Base-by-base conservation (phyloP, 768 basidiomycete genomes). In the Amanita thiersii region DNA sequence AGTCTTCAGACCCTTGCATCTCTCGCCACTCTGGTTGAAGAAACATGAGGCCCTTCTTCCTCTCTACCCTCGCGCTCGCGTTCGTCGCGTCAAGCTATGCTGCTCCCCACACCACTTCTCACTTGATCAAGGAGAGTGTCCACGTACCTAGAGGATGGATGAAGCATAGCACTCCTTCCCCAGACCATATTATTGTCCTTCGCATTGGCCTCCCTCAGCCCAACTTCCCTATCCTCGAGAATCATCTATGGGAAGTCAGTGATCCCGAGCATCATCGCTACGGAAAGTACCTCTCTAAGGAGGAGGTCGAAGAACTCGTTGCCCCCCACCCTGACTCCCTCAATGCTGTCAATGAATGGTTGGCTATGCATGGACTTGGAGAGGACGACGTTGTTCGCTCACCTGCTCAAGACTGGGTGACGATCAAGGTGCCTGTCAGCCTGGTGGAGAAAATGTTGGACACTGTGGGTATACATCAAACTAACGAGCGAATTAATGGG, bases 371-470 rank as follows among this genome's bases (percentile, higher is more conserved):
- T 44, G 80, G 77, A 23, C 58, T 86, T 19, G 46, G 51, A 11
- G 70, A 73, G 32, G 54, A 64, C 29, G 65, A 72, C 42, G 49
- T 77, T 15, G 47, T 59, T 30, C 73, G 75, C 6, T 81, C 83
- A 8, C 69, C 79, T 2, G 81, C 82, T 0, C 68, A 72, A 36
- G 84, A 86, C 47, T 87, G 82, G 84, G 61, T 85, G 9, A 75
- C 66, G 4, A 54, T 84, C 29, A 73, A 57, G 9, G 60, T 84
- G 5, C 72, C 81, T 0, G 66, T 87, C 33, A 50, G 60, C 24
- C 47, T 77, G 18, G 83, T 77, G 0, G 84, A 87, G 56, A 60
- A 73, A 49, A 79, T 87, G 74, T 67, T 87, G n/a, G 62, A 75
- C 51, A 80, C 85, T 34, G 81, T 82, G 50, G 51, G 72, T 52